Evolutionary conservation across 108 stramenopile genomes (phyloP), one percentile per base, ranked within the genome.

Genomic region (Nitzschia sp.): DNA sequence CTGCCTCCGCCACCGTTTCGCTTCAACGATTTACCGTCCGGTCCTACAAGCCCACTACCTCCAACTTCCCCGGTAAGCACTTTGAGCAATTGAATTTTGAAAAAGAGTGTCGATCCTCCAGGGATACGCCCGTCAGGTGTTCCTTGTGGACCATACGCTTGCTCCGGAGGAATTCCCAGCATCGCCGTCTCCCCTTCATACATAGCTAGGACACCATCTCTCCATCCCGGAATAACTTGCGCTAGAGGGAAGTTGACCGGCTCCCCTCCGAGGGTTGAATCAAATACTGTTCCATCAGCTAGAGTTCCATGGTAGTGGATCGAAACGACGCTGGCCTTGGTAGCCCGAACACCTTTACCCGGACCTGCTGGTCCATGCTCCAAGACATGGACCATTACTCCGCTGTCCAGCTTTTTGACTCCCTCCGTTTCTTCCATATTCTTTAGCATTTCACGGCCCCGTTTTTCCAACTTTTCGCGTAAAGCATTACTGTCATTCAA

Each of bases 171-270:
- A 59, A 94, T 88, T 2, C 92, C 92, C 33, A 94, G 32, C 89
- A 94, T 94, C 57, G 89, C 89, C 6, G 92, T 94, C 58, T 94
- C 92, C 3, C 92, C 92, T 68, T 94, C 80, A 62, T 84, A 86
- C 92, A 94, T 91, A 48, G 76, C 69, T 56, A 89, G 64, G 18
- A 94, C 68, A 59, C 89, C 92, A 4, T 85, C 79, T 61, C 79
- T 59, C 86, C 87, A 94, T 30, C 92, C 92, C 17, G 86, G 85
- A 53, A 94, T 88, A 1, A 94, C 85, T 27, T 85, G 76, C 9
- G 81, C 85, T 32, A 91, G 54, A 0, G 92, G 84, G 64, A 94
- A 85, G 17, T 68, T 80, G 19, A 89, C 80, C 3, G 92, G 92
- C n/a, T 91, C 88, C 29, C 76, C 81, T 31, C 77, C 84, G 21